A percentile compares a stretch with the other conserved stretches of the same genome.
Conservation (phyloP, 331 rosid species). For the Malus hybrid region DNA sequence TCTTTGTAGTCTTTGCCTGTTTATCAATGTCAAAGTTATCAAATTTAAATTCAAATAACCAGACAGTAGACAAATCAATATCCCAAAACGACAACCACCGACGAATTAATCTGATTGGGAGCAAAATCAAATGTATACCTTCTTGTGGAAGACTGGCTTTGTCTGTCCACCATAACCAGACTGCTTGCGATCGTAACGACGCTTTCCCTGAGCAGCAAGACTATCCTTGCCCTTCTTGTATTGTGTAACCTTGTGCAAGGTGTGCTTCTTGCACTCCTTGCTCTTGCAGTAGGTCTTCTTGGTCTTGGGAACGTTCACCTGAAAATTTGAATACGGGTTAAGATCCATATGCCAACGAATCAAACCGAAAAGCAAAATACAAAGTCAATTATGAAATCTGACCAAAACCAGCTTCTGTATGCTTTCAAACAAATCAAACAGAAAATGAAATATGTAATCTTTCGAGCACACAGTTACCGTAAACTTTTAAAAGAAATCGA, state of each 20-base stretch:
- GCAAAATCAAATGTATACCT: conserved; percentile 27
- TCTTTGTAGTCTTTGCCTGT: conserved; percentile 82
- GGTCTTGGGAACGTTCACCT: conserved; percentile 99
- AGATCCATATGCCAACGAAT: too few species aligned
- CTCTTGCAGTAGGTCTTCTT: conserved; percentile 96
- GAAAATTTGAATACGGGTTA: background rate
- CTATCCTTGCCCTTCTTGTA: conserved; percentile 66
- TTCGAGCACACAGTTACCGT: too few species aligned
- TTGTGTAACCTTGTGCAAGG: conserved; percentile 87
- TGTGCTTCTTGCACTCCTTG: conserved; percentile 94
- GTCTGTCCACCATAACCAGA: conserved; percentile 96
- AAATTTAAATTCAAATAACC: background rate
- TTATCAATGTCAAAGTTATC: background rate
- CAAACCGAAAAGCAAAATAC: too few species aligned
- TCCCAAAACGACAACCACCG: background rate
- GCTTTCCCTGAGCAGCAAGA: conserved; percentile 51
- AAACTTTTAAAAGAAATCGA: background rate
- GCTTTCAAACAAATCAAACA: too few species aligned
- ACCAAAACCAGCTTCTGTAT: background rate
- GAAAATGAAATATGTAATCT: background rate
- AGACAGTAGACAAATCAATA: too few species aligned
- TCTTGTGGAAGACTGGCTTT: conserved; percentile 81
- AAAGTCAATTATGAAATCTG: background rate
- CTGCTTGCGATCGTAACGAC: conserved; percentile 89
- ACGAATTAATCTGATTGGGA: background rate